A percentile compares a stretch with the other conserved stretches of the same genome.
phyloP scores from a whole-genome alignment of 2,329 filamentous ascomycete genomes.

The Talaromyces sp. region DNA sequence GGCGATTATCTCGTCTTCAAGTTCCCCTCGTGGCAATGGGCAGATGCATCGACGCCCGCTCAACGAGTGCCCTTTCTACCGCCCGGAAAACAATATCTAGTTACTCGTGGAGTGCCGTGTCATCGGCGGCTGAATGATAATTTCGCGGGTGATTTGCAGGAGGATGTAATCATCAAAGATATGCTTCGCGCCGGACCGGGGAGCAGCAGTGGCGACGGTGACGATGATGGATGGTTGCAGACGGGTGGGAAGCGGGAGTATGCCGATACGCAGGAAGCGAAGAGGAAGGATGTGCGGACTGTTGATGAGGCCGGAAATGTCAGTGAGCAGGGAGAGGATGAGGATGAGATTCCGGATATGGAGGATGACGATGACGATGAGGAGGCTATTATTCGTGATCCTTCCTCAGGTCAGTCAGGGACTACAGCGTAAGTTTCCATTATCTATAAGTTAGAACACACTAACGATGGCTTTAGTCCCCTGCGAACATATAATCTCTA shows the following conservation, averaged over 20 bases:
- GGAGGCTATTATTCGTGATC: constrained; percentile 89
- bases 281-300: constrained; percentile 76
- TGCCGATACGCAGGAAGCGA: constrained; percentile 69
- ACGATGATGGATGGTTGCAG: constrained; percentile 87
- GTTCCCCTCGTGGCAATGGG: constrained; percentile 98
- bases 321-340: constrained; percentile 65
- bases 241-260: constrained; percentile 67
- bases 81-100: constrained; percentile 86
- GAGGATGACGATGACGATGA: constrained; percentile 93
- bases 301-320: constrained; percentile 87
- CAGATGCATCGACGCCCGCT: constrained; percentile 75
- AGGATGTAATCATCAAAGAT: constrained; percentile 81
- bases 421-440: constrained; percentile 52
- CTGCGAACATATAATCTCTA: constrained; percentile 96
- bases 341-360: constrained; percentile 93
- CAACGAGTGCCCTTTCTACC: constrained; percentile 81
- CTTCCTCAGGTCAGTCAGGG: constrained; percentile 44
- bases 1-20: constrained; percentile 99
- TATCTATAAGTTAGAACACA: not conserved
- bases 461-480: constrained; percentile 52
- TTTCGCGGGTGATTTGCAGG: constrained; percentile 85
- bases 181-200: constrained; percentile 55
- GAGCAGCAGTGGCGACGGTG: constrained; percentile 50
- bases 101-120: constrained; percentile 92
- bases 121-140: constrained; percentile 87